phyloP scores from a whole-genome alignment of 352 stramenopile genomes.

The Globisporangium recalcitrans region DNA sequence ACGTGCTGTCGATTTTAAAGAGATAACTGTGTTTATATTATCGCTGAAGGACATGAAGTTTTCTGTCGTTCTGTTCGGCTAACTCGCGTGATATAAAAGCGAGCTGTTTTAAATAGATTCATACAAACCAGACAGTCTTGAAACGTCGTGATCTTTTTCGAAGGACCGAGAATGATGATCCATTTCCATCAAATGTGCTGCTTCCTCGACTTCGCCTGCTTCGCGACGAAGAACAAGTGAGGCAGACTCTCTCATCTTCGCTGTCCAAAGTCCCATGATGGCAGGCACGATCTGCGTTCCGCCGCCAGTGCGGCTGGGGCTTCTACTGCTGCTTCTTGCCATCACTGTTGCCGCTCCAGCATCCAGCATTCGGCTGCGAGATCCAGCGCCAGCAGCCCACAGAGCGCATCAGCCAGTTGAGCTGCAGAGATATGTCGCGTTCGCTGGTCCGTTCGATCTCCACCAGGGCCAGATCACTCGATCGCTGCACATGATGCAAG shows the following conservation, averaged over 20 bases:
- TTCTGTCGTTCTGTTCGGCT: no score
- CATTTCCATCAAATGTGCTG: neutral
- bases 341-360: neutral
- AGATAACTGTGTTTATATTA: no score
- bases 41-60: no score
- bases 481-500: constrained; percentile 10
- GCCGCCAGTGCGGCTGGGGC: neutral
- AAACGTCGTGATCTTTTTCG: constrained; percentile 3
- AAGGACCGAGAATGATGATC: neutral
- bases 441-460: constrained; percentile 7
- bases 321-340: neutral
- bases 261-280: neutral
- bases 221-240: neutral
- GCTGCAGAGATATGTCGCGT: constrained; percentile 20
- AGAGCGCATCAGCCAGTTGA: neutral
- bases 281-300: neutral
- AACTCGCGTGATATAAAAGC: no score
- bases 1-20: no score
- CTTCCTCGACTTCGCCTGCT: neutral
- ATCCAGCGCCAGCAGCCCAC: neutral
- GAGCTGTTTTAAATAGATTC: neutral
- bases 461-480: constrained; percentile 9
- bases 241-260: neutral
- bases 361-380: neutral
- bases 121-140: no score